phyloP scores from a whole-genome alignment of 805 yeast genomes.

The Blastobotrys peoriensis region DNA sequence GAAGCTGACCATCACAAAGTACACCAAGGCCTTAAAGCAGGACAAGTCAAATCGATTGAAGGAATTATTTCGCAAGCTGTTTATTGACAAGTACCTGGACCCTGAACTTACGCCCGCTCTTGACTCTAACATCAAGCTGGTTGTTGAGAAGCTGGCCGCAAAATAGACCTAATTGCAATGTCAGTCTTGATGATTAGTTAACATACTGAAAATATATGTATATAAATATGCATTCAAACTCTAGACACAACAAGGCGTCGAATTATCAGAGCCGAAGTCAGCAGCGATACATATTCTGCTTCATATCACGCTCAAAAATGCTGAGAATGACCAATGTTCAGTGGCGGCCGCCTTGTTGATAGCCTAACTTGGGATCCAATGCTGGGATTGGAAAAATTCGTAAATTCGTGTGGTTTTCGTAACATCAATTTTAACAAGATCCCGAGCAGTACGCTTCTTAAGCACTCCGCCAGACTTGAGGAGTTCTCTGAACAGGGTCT shows the following conservation, averaged over 20 bases:
- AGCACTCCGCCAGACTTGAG: constrained; percentile 77
- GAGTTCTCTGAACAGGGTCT: constrained; percentile 79
- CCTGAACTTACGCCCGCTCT: not conserved
- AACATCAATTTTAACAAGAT: constrained; percentile 75
- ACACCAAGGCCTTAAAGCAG: constrained; percentile 30
- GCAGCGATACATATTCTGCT: constrained; percentile 8
- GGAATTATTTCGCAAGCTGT: constrained; percentile 19
- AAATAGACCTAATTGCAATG: not conserved
- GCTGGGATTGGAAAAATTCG: constrained; percentile 88
- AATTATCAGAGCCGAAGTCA: not conserved
- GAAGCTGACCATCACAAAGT: constrained; percentile 67
- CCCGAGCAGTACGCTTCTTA: constrained; percentile 81
- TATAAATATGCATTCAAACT: not conserved
- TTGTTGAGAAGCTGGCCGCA: not conserved
- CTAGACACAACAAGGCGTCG: not conserved
- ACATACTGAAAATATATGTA: not conserved
- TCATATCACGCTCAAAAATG: constrained; percentile 15
- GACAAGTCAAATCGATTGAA: constrained; percentile 16
- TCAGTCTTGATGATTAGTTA: not conserved
- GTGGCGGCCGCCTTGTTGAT: too few species aligned
- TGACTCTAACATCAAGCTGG: not conserved
- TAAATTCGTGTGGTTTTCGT: constrained; percentile 80
- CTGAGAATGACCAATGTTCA: constrained; percentile 21
- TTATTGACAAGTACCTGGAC: not conserved
- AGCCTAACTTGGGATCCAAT: constrained; percentile 62